Base-by-base conservation (phyloP, 1,284 basidiomycete species). In the Naganishia sp. region DNA sequence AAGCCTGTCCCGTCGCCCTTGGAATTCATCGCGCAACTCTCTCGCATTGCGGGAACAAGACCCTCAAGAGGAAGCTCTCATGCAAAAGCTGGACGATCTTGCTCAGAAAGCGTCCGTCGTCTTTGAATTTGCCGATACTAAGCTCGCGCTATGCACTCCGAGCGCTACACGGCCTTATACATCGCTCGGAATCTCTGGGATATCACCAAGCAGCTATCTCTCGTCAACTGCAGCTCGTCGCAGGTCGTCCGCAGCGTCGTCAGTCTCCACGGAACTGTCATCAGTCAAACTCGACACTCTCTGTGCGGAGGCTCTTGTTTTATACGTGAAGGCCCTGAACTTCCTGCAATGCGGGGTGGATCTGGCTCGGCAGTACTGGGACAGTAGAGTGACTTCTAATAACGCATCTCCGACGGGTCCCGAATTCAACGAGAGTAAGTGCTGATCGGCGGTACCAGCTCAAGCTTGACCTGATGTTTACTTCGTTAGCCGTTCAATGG, bases 51-150 rank as follows among this genome's bases (percentile, higher is more conserved):
- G 58, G 32, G 60, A 56, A 65, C 77, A 84, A n/a, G 90, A 94
- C 72, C 88, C 90, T 0, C 82, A 88, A 58, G 94, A 97, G 72
- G 90, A 92, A 67, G 86, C 86, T 66, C 79, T 98, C 9, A 81
- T 97, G 11, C 85, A 82, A 2, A 78, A 80, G 23, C 82, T 98
- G 46, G 94, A 97, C 75, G 90, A 95, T 70, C 80, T 94, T 0
- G 94, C 93, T 11, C 92, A 96, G 82, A 98, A 98, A 84, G 94
- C 94, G 28, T 90, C 91, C 69, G 92, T 95, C 43, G 81, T 98
- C 63, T 90, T 90, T 61, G 89, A 91, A 70, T 94, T 94, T 85
- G 95, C 91, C 42, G 94, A 98, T 78, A 87, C 89, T 76, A 91
- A 94, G 85, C 89, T 95, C 69, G 87, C 90, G 63, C 87, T 86